Conservation (phyloP, 192 early-diverging fungal species). For the Martensiomyces pterosporus region DNA sequence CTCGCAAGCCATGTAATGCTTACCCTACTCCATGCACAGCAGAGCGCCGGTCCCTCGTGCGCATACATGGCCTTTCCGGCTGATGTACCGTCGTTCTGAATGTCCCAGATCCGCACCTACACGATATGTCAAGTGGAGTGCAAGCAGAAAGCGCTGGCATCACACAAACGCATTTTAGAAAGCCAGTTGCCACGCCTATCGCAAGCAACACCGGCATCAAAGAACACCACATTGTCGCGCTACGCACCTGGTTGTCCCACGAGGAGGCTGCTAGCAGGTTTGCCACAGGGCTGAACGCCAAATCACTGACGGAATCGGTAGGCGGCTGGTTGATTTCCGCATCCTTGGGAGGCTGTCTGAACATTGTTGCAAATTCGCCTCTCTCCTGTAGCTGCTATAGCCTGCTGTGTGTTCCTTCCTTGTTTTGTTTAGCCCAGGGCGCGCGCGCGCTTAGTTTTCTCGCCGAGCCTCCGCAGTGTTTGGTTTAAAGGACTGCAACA, state of each 20-base stretch:
- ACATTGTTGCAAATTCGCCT: constrained; percentile 2
- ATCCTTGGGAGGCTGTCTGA: constrained; percentile 37
- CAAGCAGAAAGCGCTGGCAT: no score
- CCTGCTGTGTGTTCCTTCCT: no score
- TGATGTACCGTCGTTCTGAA: constrained; percentile 69
- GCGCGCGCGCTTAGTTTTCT: constrained; percentile 1
- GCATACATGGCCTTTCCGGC: constrained; percentile 73
- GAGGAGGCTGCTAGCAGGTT: constrained; percentile 84
- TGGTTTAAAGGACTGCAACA: no score
- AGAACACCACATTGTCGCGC: constrained; percentile 41
- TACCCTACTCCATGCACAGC: constrained; percentile 71
- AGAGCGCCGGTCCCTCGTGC: constrained; percentile 80
- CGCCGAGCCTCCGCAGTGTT: no score
- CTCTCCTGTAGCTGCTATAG: no score
- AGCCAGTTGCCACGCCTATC: no score
- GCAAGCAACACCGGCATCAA: constrained; percentile 1
- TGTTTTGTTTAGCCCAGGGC: no score
- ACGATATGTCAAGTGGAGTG: constrained; percentile 2
- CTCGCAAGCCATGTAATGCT: no score
- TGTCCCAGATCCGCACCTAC: constrained; percentile 91
- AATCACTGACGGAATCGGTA: constrained; percentile 69
- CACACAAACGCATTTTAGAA: no score
- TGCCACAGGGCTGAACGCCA: constrained; percentile 76
- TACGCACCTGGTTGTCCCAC: constrained; percentile 76
- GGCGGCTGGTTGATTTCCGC: constrained; percentile 59